These are phyloP conservation scores for Phalaenopsis aphrodite DNA, from an alignment of 106 monocot species.

Conservation along the genomic window DNA sequence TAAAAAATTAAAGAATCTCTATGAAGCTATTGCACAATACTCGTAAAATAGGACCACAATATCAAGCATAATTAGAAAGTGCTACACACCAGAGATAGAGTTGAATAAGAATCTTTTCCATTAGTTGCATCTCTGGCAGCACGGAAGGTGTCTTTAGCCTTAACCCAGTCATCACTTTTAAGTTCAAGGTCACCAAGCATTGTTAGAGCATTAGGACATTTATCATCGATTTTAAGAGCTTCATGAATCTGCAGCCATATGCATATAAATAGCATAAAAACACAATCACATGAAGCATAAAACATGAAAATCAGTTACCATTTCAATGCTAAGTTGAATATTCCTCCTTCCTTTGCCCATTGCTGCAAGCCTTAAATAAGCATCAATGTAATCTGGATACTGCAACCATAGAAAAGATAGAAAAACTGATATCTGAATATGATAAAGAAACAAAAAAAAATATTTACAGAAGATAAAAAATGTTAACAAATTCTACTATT, in stretches of 20 bases:
- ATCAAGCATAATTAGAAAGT: constrained; percentile 2
- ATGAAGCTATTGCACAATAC: no score
- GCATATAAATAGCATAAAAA: constrained; percentile 10
- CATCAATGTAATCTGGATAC: constrained; percentile 92
- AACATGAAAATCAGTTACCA: constrained; percentile 41
- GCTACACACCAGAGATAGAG: constrained; percentile 61
- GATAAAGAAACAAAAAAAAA: background rate
- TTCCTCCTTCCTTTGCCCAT: constrained; percentile 72
- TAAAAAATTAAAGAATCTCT: background rate
- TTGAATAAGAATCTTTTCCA: constrained; percentile 90
- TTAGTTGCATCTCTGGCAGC: constrained; percentile 85
- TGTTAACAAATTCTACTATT: background rate
- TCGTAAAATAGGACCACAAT: background rate
- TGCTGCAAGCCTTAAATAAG: constrained; percentile 89
- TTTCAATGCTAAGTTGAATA: constrained; percentile 73
- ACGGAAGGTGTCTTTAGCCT: constrained; percentile 88
- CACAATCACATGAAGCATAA: constrained; percentile 4
- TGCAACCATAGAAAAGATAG: constrained; percentile 22
- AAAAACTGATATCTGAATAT: background rate
- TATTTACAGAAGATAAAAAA: background rate
- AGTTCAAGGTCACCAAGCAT: constrained; percentile 92
- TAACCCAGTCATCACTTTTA: constrained; percentile 89
- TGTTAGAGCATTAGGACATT: constrained; percentile 78
- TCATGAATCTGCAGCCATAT: constrained; percentile 53
- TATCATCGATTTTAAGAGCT: constrained; percentile 85